These are phyloP conservation scores for Hippophae rhamnoides DNA, from an alignment of 306 rosid genomes.

Conservation along the genomic window DNA sequence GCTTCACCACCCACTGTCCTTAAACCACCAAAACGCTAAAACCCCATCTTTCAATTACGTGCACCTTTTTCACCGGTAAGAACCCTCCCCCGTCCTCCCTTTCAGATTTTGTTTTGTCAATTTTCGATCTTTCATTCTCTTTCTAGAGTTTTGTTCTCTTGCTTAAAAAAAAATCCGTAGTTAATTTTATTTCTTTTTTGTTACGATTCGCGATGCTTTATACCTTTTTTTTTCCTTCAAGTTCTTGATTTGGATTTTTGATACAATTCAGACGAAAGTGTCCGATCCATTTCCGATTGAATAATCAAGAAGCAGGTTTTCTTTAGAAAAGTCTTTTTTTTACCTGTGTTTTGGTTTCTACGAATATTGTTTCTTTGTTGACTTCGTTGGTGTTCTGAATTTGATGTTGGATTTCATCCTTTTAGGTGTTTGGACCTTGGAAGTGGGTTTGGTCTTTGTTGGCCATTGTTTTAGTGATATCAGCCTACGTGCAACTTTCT, in stretches of 20 bases:
- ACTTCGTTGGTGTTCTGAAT: neutral
- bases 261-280: too few species aligned
- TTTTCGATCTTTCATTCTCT: neutral
- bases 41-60: neutral
- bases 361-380: too few species aligned
- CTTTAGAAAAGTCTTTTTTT: too few species aligned
- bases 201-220: too few species aligned
- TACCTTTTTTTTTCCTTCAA: too few species aligned
- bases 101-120: neutral
- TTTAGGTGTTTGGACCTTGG: neutral
- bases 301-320: too few species aligned
- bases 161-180: too few species aligned
- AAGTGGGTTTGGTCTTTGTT: neutral
- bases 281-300: too few species aligned
- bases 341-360: too few species aligned
- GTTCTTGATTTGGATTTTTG: too few species aligned
- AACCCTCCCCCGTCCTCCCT: neutral
- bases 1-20: conserved; percentile 3
- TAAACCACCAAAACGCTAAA: conserved; percentile 7
- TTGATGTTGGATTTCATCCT: neutral
- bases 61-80: too few species aligned
- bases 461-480: neutral
- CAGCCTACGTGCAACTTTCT: neutral
- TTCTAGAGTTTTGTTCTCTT: neutral
- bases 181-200: too few species aligned